Percentiles rank a stretch among this genome's conserved stretches.
Conservation (phyloP, 106 monocot genomes). For the Dendrobium officinale region DNA sequence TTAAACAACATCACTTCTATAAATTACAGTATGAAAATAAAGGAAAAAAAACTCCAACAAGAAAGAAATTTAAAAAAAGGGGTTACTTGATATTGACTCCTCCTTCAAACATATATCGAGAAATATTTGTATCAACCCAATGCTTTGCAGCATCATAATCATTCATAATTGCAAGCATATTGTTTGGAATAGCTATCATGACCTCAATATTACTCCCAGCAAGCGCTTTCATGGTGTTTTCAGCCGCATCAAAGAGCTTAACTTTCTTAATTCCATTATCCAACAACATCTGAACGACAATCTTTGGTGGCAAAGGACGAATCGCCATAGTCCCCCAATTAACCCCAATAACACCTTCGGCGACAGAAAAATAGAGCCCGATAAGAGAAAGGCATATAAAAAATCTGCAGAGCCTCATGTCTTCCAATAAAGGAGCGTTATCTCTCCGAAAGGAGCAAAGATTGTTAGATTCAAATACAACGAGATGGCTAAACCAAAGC, state of each 20-base stretch:
- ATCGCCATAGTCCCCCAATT: constrained; percentile 62
- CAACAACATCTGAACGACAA: constrained; percentile 38
- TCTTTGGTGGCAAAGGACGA: constrained; percentile 37
- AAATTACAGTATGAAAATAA: too few relatives aligned
- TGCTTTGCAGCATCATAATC: constrained; percentile 36
- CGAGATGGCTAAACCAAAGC: background rate
- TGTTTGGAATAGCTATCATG: constrained; percentile 47
- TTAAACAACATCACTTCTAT: too few relatives aligned
- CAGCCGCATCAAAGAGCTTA: constrained; percentile 42
- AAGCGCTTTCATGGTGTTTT: constrained; percentile 25
- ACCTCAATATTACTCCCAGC: constrained; percentile 37
- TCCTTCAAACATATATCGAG: constrained; percentile 33
- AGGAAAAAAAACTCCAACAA: too few relatives aligned
- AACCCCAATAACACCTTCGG: constrained; percentile 21
- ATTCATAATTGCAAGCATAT: constrained; percentile 28
- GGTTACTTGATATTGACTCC: constrained; percentile 45
- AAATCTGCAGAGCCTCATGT: background rate
- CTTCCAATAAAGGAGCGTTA: background rate
- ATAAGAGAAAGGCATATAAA: background rate
- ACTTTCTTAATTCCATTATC: constrained; percentile 57
- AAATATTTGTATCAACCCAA: constrained; percentile 37
- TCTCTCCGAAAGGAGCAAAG: too few relatives aligned
- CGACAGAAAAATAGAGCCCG: background rate
- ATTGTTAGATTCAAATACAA: background rate
- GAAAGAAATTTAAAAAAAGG: background rate